Conservation (phyloP, 345 rosid species). For the Citrus sp. region DNA sequence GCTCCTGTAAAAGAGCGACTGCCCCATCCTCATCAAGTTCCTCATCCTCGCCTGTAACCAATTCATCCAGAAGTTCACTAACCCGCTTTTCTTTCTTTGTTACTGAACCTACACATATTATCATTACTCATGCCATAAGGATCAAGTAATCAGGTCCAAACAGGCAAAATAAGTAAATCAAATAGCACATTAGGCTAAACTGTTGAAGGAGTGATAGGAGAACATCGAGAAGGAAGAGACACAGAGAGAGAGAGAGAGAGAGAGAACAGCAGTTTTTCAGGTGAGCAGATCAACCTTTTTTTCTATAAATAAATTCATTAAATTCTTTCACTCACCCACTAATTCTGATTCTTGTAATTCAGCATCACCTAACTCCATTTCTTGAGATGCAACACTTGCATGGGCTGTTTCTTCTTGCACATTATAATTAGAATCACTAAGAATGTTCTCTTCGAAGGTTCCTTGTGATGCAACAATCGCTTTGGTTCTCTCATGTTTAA, state of each 20-base stretch:
- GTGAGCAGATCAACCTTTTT: neutral
- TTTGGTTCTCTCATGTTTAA: slow-evolving; percentile 31
- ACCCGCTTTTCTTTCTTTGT: slow-evolving; percentile 39
- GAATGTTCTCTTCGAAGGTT: slow-evolving; percentile 31
- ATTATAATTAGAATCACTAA: slow-evolving; percentile 19
- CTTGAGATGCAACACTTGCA: slow-evolving; percentile 28
- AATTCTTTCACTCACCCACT: slow-evolving; percentile 44
- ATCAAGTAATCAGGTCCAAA: slow-evolving; percentile 3
- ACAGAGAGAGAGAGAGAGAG: neutral
- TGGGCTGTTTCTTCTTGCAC: slow-evolving; percentile 30
- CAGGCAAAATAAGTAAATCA: slow-evolving; percentile 8
- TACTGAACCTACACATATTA: slow-evolving; percentile 35
- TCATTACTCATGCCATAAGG: slow-evolving; percentile 19
- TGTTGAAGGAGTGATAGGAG: neutral
- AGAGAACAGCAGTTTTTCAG: neutral
- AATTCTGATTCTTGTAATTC: slow-evolving; percentile 25
- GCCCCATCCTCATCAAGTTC: slow-evolving; percentile 64
- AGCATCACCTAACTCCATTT: slow-evolving; percentile 26
- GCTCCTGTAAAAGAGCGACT: slow-evolving; percentile 46
- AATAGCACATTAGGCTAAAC: neutral
- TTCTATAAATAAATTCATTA: neutral
- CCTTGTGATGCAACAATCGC: slow-evolving; percentile 27
- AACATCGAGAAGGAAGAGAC: neutral
- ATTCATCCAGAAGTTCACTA: slow-evolving; percentile 44
- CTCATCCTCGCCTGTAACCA: slow-evolving; percentile 46